phyloP scores from a whole-genome alignment of 139 green algal species.

The Coccomyxa sp. region DNA sequence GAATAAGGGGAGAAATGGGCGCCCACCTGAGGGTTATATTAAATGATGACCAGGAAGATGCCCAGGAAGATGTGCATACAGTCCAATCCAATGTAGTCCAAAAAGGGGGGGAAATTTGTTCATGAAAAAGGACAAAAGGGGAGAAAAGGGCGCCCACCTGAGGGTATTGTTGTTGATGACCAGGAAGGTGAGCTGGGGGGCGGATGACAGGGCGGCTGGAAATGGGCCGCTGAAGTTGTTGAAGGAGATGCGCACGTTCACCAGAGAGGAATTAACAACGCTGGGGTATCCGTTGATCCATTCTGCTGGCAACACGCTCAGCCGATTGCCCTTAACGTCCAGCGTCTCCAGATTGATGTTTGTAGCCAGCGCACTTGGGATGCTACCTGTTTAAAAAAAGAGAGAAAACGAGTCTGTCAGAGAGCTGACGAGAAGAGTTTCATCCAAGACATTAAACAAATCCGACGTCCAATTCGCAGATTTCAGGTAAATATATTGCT shows the following conservation, averaged over 20 bases:
- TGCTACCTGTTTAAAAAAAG: background rate
- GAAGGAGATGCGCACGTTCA: conserved; percentile 16
- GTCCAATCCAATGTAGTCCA: too few species aligned
- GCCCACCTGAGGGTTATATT: conserved; percentile 9
- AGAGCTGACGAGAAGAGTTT: background rate
- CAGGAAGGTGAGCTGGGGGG: conserved; percentile 2
- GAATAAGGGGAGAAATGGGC: too few species aligned
- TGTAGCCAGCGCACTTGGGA: background rate
- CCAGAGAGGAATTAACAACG: background rate
- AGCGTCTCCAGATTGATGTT: conserved; percentile 2
- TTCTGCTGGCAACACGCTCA: background rate
- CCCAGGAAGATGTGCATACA: too few species aligned
- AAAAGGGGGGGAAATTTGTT: too few species aligned
- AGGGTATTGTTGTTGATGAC: conserved; percentile 14
- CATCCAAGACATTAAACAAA: background rate
- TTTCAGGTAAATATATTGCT: background rate
- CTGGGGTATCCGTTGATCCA: background rate
- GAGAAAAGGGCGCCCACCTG: too few species aligned
- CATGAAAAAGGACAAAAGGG: too few species aligned
- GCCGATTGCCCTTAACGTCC: conserved; percentile 10
- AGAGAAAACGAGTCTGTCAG: background rate
- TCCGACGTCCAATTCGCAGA: background rate
- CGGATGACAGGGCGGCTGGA: background rate
- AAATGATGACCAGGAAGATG: conserved; percentile 7
- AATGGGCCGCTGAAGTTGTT: conserved; percentile 10